These are phyloP conservation scores for Sedum album DNA, from an alignment of 164 flowering plant genomes.

Conservation along the genomic window DNA sequence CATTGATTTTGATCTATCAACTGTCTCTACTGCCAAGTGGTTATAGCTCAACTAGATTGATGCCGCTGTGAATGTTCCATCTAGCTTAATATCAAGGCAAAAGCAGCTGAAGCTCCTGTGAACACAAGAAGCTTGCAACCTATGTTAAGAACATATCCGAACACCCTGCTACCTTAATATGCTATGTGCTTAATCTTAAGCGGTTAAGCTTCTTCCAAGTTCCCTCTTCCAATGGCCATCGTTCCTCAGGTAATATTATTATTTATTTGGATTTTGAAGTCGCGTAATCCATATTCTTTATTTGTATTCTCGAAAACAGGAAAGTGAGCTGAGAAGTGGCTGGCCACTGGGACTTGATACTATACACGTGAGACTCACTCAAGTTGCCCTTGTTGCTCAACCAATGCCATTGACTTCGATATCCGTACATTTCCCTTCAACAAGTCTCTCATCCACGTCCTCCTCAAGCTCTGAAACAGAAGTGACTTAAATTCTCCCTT, in stretches of 20 bases:
- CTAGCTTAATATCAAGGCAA: neutral
- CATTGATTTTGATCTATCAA: constrained; percentile 1
- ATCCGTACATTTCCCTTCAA: no score
- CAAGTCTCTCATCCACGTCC: constrained; percentile 55
- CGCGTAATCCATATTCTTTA: no score
- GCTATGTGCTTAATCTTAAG: neutral
- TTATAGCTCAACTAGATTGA: neutral
- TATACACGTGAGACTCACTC: constrained; percentile 41
- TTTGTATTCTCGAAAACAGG: no score
- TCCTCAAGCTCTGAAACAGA: constrained; percentile 59
- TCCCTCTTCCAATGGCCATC: no score
- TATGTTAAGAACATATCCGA: neutral
- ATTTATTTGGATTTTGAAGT: no score
- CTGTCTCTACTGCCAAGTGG: no score
- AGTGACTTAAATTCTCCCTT: no score
- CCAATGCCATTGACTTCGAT: constrained; percentile 22
- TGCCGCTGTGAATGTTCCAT: neutral
- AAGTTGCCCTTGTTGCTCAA: constrained; percentile 14
- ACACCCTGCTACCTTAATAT: neutral
- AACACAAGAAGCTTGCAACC: neutral
- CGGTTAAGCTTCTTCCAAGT: no score
- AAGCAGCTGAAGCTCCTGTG: no score
- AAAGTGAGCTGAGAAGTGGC: constrained; percentile 29
- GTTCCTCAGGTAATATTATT: no score
- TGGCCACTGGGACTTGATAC: constrained; percentile 80